Evolutionary conservation across 2,329 filamentous ascomycete genomes (phyloP).

Genomic region (Diplocarpon rosae): DNA sequence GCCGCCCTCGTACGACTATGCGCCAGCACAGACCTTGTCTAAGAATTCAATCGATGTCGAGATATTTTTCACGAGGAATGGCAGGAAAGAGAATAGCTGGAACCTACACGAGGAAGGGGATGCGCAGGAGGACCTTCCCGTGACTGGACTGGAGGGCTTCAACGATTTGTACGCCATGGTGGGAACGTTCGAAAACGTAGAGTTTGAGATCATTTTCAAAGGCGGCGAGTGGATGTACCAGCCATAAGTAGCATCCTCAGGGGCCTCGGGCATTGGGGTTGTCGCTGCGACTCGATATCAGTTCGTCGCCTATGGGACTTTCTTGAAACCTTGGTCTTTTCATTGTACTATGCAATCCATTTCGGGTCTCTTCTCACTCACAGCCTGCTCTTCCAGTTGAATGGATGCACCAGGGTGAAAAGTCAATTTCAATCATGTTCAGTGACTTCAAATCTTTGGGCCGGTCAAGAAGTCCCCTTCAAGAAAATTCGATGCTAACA

Average conservation of each 20-base stretch:
- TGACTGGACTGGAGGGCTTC: conserved; percentile 57
- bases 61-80: conserved; percentile 63
- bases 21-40: conserved; percentile 13
- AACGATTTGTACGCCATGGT: conserved; percentile 62
- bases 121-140: conserved; percentile 45
- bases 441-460: too few relatives aligned
- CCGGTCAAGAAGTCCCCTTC: too few relatives aligned
- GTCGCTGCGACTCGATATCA: too few relatives aligned
- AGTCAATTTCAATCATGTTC: too few relatives aligned
- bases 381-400: too few relatives aligned
- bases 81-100: conserved; percentile 50
- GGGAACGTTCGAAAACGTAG: conserved; percentile 57
- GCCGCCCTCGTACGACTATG: conserved; percentile 26
- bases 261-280: too few relatives aligned
- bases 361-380: too few relatives aligned
- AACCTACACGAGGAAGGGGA: conserved; percentile 67
- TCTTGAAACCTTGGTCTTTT: too few relatives aligned
- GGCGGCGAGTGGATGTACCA: conserved; percentile 46
- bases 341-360: too few relatives aligned
- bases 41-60: conserved; percentile 35
- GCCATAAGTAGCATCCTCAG: conserved; percentile 9
- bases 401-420: too few relatives aligned
- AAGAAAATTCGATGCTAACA: too few relatives aligned
- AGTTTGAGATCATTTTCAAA: conserved; percentile 56
- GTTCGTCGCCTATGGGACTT: too few relatives aligned